Conservation (phyloP, 2,329 filamentous ascomycete species). For the Aspergillus amoenus region DNA sequence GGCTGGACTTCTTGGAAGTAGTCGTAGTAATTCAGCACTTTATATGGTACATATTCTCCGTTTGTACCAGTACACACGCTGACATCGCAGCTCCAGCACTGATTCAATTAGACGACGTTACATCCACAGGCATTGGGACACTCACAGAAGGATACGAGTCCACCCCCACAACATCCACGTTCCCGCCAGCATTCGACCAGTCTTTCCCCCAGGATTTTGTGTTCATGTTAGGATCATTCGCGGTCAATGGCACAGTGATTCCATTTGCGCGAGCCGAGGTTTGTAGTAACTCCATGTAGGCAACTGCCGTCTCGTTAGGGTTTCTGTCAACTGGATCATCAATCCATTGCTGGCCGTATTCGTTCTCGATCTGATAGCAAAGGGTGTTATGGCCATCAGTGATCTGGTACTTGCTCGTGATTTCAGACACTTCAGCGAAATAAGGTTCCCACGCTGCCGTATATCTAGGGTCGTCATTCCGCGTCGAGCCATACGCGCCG, state of each 20-base stretch:
- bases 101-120: conserved; percentile 52
- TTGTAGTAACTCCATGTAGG: conserved; percentile 50
- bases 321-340: conserved; percentile 35
- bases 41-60: conserved; percentile 58
- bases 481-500: conserved; percentile 43
- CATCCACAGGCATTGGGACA: conserved; percentile 29
- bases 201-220: conserved; percentile 61
- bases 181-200: conserved; percentile 55
- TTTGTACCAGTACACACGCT: conserved; percentile 61
- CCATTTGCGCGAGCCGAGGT: conserved; percentile 55
- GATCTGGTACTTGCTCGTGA: conserved; percentile 31
- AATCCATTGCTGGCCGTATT: conserved; percentile 42
- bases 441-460: conserved; percentile 33
- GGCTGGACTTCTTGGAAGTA: conserved; percentile 48
- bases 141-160: conserved; percentile 51
- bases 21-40: conserved; percentile 48
- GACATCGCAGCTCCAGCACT: conserved; percentile 64
- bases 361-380: conserved; percentile 34
- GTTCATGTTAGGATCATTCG: conserved; percentile 62
- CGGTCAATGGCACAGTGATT: conserved; percentile 57
- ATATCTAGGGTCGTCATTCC: conserved; percentile 33
- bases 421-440: conserved; percentile 27
- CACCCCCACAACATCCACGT: conserved; percentile 30
- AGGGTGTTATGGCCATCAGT: conserved; percentile 30
- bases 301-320: conserved; percentile 49